Evolutionary conservation across 2,329 filamentous ascomycete species (phyloP).

Genomic region (Orbilia ellipsospora): DNA sequence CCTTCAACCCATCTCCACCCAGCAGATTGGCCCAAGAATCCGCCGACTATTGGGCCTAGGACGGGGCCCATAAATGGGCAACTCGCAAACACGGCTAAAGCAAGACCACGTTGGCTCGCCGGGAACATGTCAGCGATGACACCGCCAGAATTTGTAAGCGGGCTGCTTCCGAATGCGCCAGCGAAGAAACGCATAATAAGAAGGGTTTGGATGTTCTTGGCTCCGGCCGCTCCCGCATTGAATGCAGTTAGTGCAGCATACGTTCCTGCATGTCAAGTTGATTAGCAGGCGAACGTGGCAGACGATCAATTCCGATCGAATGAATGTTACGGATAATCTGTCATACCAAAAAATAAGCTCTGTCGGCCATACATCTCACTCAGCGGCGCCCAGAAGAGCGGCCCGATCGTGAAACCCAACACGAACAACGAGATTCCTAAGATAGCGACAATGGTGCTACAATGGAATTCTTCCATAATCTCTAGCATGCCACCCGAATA

Average conservation of each 20-base stretch:
- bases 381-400: conserved; percentile 64
- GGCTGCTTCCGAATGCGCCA: conserved; percentile 71
- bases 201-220: conserved; percentile 70
- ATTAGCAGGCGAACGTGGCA: conserved; percentile 12
- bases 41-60: conserved; percentile 74
- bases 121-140: conserved; percentile 73
- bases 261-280: conserved; percentile 61
- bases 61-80: conserved; percentile 76
- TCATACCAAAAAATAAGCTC: conserved; percentile 67
- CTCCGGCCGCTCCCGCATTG: conserved; percentile 70
- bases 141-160: conserved; percentile 72
- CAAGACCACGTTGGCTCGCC: conserved; percentile 68
- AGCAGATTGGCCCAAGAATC: conserved; percentile 73
- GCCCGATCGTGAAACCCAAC: conserved; percentile 65
- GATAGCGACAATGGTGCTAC: conserved; percentile 62
- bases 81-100: conserved; percentile 73
- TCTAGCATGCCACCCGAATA: conserved; percentile 45
- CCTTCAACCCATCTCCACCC: conserved; percentile 78
- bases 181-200: conserved; percentile 76
- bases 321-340: neutral
- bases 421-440: conserved; percentile 65
- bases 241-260: conserved; percentile 72
- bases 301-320: neutral
- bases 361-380: conserved; percentile 73
- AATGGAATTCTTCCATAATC: conserved; percentile 59